These are phyloP conservation scores for Xylaria digitata DNA, from an alignment of 2,329 filamentous ascomycete species.

Conservation along the genomic window DNA sequence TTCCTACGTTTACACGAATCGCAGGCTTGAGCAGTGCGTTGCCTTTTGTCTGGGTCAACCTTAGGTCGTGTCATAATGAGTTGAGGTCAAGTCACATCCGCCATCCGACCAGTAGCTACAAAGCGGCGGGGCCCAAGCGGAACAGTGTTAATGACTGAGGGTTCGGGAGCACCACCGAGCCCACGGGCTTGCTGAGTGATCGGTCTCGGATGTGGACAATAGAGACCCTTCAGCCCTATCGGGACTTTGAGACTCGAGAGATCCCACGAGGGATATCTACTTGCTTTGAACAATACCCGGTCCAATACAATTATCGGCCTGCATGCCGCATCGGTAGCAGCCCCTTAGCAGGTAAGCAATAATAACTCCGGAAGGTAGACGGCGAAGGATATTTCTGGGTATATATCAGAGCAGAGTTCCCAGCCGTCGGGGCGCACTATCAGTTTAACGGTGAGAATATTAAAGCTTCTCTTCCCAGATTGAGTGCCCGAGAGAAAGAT, in stretches of 20 bases:
- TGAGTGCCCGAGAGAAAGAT: slow-evolving; percentile 36
- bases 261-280: slow-evolving; percentile 38
- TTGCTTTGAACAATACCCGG: slow-evolving; percentile 36
- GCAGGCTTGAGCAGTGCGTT: slow-evolving; percentile 72
- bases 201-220: slow-evolving; percentile 51
- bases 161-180: slow-evolving; percentile 48
- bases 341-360: slow-evolving; percentile 15
- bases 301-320: slow-evolving; percentile 41
- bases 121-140: slow-evolving; percentile 43
- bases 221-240: slow-evolving; percentile 48
- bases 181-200: slow-evolving; percentile 43
- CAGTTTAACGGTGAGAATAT: slow-evolving; percentile 33
- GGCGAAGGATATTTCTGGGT: slow-evolving; percentile 17
- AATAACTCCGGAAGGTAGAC: slow-evolving; percentile 15
- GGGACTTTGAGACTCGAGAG: slow-evolving; percentile 43
- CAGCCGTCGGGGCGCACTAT: slow-evolving; percentile 36
- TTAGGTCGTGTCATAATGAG: slow-evolving; percentile 62
- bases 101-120: slow-evolving; percentile 49
- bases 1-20: slow-evolving; percentile 74
- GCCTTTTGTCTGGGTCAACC: slow-evolving; percentile 69
- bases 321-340: slow-evolving; percentile 45
- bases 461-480: slow-evolving; percentile 33
- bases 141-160: slow-evolving; percentile 43
- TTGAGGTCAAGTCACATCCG: slow-evolving; percentile 49
- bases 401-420: slow-evolving; percentile 16